These are phyloP conservation scores for Hygrophila difformis DNA, from an alignment of 257 asterid genomes.

Conservation along the genomic window DNA sequence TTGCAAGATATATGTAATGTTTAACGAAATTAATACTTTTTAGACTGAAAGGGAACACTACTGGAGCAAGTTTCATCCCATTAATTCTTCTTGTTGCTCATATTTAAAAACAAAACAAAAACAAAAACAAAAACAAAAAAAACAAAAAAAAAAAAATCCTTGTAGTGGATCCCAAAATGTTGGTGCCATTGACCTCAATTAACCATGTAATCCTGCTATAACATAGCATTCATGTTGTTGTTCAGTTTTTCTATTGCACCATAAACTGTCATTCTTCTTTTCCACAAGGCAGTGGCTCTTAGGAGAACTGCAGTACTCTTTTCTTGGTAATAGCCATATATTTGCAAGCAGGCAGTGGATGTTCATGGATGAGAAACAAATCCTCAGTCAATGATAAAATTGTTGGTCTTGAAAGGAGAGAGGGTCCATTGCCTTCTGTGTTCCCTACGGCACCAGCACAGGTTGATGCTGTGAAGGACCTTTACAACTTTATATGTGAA, in stretches of 20 bases:
- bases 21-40: no score
- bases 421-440: constrained; percentile 30
- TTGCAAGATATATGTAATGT: no score
- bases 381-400: constrained; percentile 18
- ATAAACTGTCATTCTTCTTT: neutral
- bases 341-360: constrained; percentile 38
- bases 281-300: neutral
- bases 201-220: neutral
- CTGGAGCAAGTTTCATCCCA: no score
- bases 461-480: constrained; percentile 65
- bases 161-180: neutral
- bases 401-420: constrained; percentile 25
- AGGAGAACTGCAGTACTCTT: neutral
- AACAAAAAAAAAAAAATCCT: no score
- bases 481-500: constrained; percentile 63
- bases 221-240: neutral
- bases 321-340: constrained; percentile 6
- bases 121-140: no score
- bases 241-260: neutral
- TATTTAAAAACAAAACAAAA: no score
- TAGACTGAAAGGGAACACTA: no score
- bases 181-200: neutral
- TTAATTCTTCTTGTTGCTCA: neutral
- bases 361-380: constrained; percentile 52
- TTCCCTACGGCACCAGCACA: constrained; percentile 37